Conservation (phyloP, 805 yeast genomes). For the Barnettozyma siamensis region DNA sequence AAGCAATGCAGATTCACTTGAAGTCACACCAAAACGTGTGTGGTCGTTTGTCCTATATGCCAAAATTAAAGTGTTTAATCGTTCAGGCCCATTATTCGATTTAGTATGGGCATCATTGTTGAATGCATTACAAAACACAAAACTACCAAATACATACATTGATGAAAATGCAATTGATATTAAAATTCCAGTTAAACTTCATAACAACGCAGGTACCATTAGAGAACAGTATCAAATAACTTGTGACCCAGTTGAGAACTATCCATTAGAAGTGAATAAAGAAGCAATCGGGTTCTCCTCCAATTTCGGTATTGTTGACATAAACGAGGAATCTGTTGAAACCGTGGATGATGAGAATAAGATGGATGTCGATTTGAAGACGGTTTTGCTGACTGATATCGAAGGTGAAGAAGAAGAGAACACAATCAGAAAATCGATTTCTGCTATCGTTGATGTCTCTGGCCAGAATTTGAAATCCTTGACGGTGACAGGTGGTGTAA, state of each 20-base stretch:
- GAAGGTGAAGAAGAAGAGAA: conserved; percentile 84
- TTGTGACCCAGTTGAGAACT: conserved; percentile 44
- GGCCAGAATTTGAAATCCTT: conserved; percentile 36
- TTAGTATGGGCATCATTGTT: conserved; percentile 65
- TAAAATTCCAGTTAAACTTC: conserved; percentile 45
- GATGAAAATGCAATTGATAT: conserved; percentile 56
- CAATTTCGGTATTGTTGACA: conserved; percentile 55
- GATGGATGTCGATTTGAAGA: conserved; percentile 27
- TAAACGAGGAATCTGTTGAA: conserved; percentile 32
- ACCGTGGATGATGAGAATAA: conserved; percentile 27
- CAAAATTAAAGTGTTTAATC: conserved; percentile 67
- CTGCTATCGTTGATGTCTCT: conserved; percentile 32
- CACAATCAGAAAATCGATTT: conserved; percentile 48
- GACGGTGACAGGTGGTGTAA: conserved; percentile 44
- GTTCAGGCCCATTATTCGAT: conserved; percentile 80
- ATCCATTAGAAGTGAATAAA: conserved; percentile 35
- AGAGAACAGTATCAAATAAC: conserved; percentile 47
- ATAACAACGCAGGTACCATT: conserved; percentile 42
- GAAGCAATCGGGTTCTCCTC: conserved; percentile 36
- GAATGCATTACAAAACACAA: conserved; percentile 52
- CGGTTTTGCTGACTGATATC: conserved; percentile 60
- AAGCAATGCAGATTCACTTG: conserved; percentile 27
- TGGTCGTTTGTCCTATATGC: conserved; percentile 64
- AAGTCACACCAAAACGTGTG: conserved; percentile 35
- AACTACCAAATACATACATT: conserved; percentile 62